Base-by-base conservation (phyloP, 176 grass and related monocot genomes). In the Lolium perenne region DNA sequence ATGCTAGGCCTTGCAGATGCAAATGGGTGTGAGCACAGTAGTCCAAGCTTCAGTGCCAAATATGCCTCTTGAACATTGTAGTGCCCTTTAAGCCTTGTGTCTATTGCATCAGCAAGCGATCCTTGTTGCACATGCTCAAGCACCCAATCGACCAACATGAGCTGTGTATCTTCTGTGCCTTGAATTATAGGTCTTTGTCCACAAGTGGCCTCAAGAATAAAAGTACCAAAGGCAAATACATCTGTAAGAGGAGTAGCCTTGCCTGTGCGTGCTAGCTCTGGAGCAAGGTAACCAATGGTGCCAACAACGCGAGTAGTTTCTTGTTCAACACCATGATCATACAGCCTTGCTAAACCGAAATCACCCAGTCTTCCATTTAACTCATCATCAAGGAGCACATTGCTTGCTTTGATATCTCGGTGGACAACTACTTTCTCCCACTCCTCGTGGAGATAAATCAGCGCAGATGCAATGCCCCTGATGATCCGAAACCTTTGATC, bases 21-120 rank as follows among this genome's bases (percentile, higher is more conserved):
- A 51, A 82, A 82, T 70, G 80, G 80, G 80, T 82, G 64, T 82
- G 80, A 69, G 63, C 80, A 82, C 38, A 82, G 48, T 8, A 82
- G 48, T 12, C 80, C 80, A 41, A 82, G 35, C 51, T 82, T 82
- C 13, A 82, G 48, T 0, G 18, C 64, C 80, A 82, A 32, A 65
- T 70, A 56, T 55, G 80, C 80, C 64, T 82, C 80, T 5, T 29
- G 11, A 41, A 21, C 18, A 70, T 82, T 49, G 51, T 69, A 82
- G 47, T 0, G 4, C 11, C 80, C 80, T 40, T 70, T 70, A 66
- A 82, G 64, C 29, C 26, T 82, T 69, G 48, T 50, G 70, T 82
- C 80, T 20, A 82, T 35, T 6, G 11, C 51, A 40, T 82, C 80
- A 15, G 63, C 29, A 0, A 70, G 38, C 10, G 80, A 55, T 70